Percentiles rank a stretch among this genome's conserved stretches.
These are phyloP conservation scores for Coniochaeta sp. DNA, from an alignment of 2,329 filamentous ascomycete genomes.

Conservation along the genomic window DNA sequence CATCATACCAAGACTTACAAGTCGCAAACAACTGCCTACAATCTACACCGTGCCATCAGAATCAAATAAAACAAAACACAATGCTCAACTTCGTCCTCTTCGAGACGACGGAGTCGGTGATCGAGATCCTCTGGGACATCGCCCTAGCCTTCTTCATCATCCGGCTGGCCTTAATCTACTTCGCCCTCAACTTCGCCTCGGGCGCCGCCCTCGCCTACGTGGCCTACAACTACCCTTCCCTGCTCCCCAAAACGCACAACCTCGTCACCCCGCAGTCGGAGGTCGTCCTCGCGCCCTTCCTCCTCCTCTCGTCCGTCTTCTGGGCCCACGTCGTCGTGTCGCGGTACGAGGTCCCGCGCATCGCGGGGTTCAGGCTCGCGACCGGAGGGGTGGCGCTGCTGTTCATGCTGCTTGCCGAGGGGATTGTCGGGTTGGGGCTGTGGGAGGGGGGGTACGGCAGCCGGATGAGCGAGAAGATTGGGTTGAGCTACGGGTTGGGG, in stretches of 20 bases:
- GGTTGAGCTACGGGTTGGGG: constrained; percentile 7
- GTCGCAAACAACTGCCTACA: neutral
- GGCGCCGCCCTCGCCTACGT: constrained; percentile 11
- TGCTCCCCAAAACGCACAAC: constrained; percentile 7
- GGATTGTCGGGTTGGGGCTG: constrained; percentile 10
- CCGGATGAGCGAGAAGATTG: constrained; percentile 13
- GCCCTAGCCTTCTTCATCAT: constrained; percentile 26
- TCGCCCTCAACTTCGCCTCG: constrained; percentile 18
- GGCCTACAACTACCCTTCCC: constrained; percentile 8
- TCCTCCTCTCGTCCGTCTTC: constrained; percentile 12
- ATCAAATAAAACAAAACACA: neutral
- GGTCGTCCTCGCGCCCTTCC: constrained; percentile 10
- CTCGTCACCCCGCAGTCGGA: constrained; percentile 6
- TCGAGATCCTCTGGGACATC: constrained; percentile 30
- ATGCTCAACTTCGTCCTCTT: constrained; percentile 14
- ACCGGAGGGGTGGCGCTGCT: constrained; percentile 18
- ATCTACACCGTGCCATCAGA: neutral
- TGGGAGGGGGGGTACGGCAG: constrained; percentile 13
- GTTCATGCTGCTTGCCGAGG: constrained; percentile 16
- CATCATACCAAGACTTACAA: neutral
- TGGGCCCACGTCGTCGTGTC: constrained; percentile 18
- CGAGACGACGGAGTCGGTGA: constrained; percentile 24
- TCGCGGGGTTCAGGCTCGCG: constrained; percentile 19
- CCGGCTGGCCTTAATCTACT: constrained; percentile 23
- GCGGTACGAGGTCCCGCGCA: constrained; percentile 20